Base-by-base conservation (phyloP, 176 grass and related monocot species). In the Oryza brachyantha region DNA sequence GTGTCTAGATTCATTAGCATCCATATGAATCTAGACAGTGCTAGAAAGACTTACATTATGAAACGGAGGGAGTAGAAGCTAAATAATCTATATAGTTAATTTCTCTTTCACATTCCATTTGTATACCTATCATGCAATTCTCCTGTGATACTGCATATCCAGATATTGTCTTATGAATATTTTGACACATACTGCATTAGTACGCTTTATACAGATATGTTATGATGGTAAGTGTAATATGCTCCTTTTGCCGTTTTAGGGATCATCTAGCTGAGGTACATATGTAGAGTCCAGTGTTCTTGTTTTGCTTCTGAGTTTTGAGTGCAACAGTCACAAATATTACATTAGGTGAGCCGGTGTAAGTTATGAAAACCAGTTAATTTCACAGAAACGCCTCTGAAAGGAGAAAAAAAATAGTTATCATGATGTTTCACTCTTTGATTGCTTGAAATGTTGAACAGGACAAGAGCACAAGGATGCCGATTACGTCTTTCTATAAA, bases 401-500 rank as follows among this genome's bases (percentile, higher is more conserved):
- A 42, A 29, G 29, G 13, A 70, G n/a, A n/a, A n/a, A n/a, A n/a
- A 70, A 41, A 8, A 79, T 21, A 19, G 25, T 25, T 0, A 29
- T 14, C 10, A 68, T 81, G 7, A 21, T 76, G 9, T 52, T 74
- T 43, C 19, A 39, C 3, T 60, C 41, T 61, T 13, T 84, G 43
- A 43, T 24, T 65, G 22, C 17, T 71, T 85, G 26, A 45, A 45
- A 45, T 73, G 65, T 14, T 64, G 3, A 76, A 70, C 82, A 88
- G 82, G 85, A 82, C 68, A 70, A 27, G 13, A 35, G 58, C 10
- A 12, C 7, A 2, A 57, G 4, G 13, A 42, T 55, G 63, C 17
- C 16, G 0, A 46, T 54, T n/a, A 34, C 39, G 11, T 35, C 36
- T 63, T 60, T 43, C 43, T 74, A 25, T 9, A 81, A n/a, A 45